These are phyloP conservation scores for Trichocomaceae sp. DNA, from an alignment of 2,329 filamentous ascomycete genomes.

Conservation along the genomic window DNA sequence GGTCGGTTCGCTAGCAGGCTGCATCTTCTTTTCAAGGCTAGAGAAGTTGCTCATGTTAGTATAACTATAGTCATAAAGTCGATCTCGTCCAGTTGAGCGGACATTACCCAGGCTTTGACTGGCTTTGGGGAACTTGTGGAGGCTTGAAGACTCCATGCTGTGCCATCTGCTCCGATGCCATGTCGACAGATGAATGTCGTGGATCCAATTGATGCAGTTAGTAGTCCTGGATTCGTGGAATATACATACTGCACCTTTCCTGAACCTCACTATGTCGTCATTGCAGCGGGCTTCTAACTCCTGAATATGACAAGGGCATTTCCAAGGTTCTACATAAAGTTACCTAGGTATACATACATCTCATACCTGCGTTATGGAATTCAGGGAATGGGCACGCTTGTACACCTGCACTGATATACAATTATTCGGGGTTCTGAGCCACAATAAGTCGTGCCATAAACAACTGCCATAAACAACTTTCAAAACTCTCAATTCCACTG, in stretches of 20 bases:
- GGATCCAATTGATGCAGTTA: not conserved
- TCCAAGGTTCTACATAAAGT: not conserved
- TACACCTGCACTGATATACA: not conserved
- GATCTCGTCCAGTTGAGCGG: not conserved
- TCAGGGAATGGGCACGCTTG: not conserved
- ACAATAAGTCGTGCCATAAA: not conserved
- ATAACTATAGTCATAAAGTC: not conserved
- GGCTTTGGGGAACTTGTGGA: conserved; percentile 19
- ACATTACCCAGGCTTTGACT: conserved; percentile 24
- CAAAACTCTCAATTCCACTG: not conserved
- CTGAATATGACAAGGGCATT: not conserved
- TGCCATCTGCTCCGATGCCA: conserved; percentile 21
- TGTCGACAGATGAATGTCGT: conserved; percentile 3
- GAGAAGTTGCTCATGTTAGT: not conserved
- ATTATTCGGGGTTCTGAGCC: not conserved
- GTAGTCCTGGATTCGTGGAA: not conserved
- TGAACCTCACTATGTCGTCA: not conserved
- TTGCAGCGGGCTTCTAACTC: not conserved
- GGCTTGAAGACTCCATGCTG: conserved; percentile 21
- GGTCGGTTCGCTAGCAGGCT: conserved; percentile 28
- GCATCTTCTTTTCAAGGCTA: conserved; percentile 22
- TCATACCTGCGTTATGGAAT: not conserved
- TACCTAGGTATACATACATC: not conserved
- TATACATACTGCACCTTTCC: not conserved
- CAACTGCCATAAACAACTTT: not conserved